phyloP scores from a whole-genome alignment of 1,284 basidiomycete genomes.

The Apiotrichum mycotoxinovorans region DNA sequence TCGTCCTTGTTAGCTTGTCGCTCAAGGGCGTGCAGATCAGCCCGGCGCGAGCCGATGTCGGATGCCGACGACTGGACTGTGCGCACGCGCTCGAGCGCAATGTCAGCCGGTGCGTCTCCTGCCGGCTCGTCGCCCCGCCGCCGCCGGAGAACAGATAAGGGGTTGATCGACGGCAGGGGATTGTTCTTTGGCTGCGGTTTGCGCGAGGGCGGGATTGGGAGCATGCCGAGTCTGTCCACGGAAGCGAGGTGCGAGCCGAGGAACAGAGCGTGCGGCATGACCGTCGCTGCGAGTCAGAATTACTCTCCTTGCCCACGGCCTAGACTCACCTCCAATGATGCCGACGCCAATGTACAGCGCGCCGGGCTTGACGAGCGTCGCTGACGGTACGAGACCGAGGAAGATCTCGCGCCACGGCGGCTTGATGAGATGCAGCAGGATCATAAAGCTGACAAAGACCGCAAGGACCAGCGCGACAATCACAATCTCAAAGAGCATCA shows the following conservation, averaged over 20 bases:
- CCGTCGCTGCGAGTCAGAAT: slow-evolving; percentile 63
- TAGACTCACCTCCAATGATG: slow-evolving; percentile 50
- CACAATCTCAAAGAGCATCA: slow-evolving; percentile 66
- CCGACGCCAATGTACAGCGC: slow-evolving; percentile 72
- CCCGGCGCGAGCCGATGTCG: too few species aligned
- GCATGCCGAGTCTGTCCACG: slow-evolving; percentile 60
- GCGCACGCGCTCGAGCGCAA: not conserved
- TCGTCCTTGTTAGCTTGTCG: slow-evolving; percentile 18
- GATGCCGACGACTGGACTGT: too few species aligned
- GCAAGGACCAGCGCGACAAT: slow-evolving; percentile 67
- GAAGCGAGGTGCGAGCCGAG: slow-evolving; percentile 81
- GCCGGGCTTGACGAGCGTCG: slow-evolving; percentile 46
- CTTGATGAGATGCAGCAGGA: slow-evolving; percentile 70
- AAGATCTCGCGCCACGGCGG: slow-evolving; percentile 78
- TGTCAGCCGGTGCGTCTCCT: not conserved
- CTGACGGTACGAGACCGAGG: slow-evolving; percentile 76
- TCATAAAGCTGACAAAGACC: slow-evolving; percentile 75
- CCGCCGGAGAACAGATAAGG: slow-evolving; percentile 8
- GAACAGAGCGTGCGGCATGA: slow-evolving; percentile 86
- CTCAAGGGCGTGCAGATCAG: not conserved
- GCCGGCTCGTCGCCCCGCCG: not conserved
- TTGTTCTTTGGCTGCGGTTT: not conserved
- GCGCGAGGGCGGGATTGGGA: slow-evolving; percentile 31
- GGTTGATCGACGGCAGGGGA: slow-evolving; percentile 24
- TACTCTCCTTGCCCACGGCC: not conserved